Conservation (phyloP, 495 filamentous ascomycete species). For the Talaromyces ruber region DNA sequence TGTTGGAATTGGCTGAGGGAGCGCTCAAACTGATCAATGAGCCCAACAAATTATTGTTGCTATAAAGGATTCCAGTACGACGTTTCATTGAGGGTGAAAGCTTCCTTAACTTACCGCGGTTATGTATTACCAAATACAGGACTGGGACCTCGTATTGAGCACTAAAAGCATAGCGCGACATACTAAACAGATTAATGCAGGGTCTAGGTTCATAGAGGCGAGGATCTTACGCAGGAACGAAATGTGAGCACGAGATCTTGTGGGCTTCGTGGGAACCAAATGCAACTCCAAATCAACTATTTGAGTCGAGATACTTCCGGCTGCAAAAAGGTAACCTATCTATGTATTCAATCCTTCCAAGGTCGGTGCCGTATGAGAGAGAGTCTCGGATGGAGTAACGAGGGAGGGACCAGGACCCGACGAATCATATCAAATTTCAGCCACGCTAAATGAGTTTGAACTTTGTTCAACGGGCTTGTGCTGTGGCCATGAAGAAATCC, state of each 20-base stretch:
- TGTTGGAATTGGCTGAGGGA: background rate
- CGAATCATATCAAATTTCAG: background rate
- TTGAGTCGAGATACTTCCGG: too few species aligned
- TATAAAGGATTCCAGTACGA: background rate
- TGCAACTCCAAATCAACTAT: background rate
- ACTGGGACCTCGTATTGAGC: background rate
- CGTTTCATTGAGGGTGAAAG: background rate
- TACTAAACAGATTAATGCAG: background rate
- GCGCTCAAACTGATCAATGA: background rate
- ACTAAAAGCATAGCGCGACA: background rate
- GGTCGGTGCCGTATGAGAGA: background rate
- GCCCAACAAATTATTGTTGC: background rate
- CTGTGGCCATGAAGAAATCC: background rate
- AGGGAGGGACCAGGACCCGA: background rate
- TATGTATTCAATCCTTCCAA: too few species aligned
- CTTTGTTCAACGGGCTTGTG: background rate
- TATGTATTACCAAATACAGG: background rate
- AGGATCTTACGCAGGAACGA: background rate
- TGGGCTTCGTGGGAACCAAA: background rate
- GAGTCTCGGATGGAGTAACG: background rate
- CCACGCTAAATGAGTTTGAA: too few species aligned
- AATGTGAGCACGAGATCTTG: background rate
- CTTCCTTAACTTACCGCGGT: background rate
- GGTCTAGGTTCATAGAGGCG: background rate
- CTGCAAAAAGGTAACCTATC: too few species aligned